Base-by-base conservation (phyloP, 106 monocot genomes). In the Dendrobium huoshanense region DNA sequence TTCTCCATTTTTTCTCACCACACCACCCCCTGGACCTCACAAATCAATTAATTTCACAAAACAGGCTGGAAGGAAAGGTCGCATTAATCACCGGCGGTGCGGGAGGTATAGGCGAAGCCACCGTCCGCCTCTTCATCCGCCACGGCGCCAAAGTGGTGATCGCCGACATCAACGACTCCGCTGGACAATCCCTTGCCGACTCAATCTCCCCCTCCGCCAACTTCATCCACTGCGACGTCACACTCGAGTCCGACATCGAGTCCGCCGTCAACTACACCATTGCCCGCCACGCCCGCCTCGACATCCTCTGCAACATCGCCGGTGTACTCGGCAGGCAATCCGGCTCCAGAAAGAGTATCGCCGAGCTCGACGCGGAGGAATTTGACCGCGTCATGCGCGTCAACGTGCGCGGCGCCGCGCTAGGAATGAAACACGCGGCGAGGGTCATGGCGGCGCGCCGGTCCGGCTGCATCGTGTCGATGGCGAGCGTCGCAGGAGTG, bases 31-130 rank as follows among this genome's bases (percentile, higher is more conserved):
- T 20, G 45, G 44, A 75, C n/a, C 6, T 5, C 42, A 47, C 31
- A 43, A 75, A 75, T 20, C 8, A 45, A 17, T n/a, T 11, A 10
- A 16, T 61, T 24, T 25, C 24, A 1, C 47, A 27, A 75, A 19
- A 51, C 51, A 88, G 86, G 54, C 51, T 91, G 55, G 87, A 87
- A 47, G 83, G 92, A 25, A 92, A 87, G 83, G 92, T 92, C 19
- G 92, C 85, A 7, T n/a, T 92, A 2, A 80, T 92, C 55, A 89
- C 89, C 41, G 92, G 92, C 59, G 89, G 77, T 0, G 92, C 89
- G 5, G 85, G 79, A 37, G 91, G 91, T 81, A 85, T 92, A 75
- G 87, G 89, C 22, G 81, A 85, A 77, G 85, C 85, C 25, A 59
- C 88, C 7, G 81, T 89, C 31, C 73, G 85, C 41, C 82, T 85